These are phyloP conservation scores for Xylaria sp. DNA, from an alignment of 2,329 filamentous ascomycete genomes.

Conservation along the genomic window DNA sequence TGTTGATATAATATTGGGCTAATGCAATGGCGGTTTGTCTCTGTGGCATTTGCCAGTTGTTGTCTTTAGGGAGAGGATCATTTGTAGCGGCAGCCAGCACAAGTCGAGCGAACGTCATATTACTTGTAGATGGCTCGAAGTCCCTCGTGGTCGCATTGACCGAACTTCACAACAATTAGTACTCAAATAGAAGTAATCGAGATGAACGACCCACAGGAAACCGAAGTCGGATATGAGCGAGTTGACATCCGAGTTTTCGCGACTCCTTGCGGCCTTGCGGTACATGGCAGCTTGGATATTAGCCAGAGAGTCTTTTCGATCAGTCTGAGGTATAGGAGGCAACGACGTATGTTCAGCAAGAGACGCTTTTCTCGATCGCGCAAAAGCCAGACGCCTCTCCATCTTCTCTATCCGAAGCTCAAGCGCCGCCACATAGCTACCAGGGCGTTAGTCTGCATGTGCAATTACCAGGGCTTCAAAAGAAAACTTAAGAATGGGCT, in stretches of 20 bases:
- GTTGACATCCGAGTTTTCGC: slow-evolving; percentile 88
- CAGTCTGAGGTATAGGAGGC: slow-evolving; percentile 56
- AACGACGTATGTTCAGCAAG: slow-evolving; percentile 71
- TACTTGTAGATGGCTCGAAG: slow-evolving; percentile 87
- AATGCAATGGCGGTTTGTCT: slow-evolving; percentile 74
- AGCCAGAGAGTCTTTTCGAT: slow-evolving; percentile 72
- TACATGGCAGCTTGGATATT: slow-evolving; percentile 71
- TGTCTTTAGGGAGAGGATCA: slow-evolving; percentile 73
- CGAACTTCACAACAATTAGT: slow-evolving; percentile 64
- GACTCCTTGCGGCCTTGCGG: slow-evolving; percentile 70
- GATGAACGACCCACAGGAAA: slow-evolving; percentile 71
- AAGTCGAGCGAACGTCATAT: slow-evolving; percentile 91
- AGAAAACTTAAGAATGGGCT: slow-evolving; percentile 29
- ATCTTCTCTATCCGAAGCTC: slow-evolving; percentile 90
- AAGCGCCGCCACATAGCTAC: slow-evolving; percentile 90
- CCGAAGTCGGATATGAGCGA: slow-evolving; percentile 94
- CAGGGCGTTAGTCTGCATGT: slow-evolving; percentile 14
- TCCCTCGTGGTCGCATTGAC: slow-evolving; percentile 95
- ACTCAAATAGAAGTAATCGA: slow-evolving; percentile 20
- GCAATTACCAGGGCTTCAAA: slow-evolving; percentile 10
- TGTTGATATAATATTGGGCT: slow-evolving; percentile 85
- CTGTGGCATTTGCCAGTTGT: slow-evolving; percentile 73
- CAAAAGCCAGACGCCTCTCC: slow-evolving; percentile 79
- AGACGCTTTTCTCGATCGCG: slow-evolving; percentile 76
- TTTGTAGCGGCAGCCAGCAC: slow-evolving; percentile 85